phyloP scores from a whole-genome alignment of 192 early-diverging fungal genomes.

The Coemansia sp. region DNA sequence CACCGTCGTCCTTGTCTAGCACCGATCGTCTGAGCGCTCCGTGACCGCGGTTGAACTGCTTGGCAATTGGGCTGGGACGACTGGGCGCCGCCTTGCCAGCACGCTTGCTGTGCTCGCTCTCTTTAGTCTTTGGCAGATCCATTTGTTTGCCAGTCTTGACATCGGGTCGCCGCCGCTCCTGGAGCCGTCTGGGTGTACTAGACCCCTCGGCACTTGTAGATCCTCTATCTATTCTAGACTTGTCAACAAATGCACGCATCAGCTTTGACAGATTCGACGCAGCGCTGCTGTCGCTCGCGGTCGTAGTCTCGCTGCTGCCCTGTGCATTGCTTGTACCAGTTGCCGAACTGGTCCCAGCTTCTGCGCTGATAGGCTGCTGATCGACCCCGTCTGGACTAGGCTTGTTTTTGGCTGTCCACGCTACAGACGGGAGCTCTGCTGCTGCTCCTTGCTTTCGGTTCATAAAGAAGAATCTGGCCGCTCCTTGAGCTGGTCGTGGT shows the following conservation, averaged over 20 bases:
- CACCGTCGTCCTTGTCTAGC: constrained; percentile 16
- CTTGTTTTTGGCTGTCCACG: constrained; percentile 2
- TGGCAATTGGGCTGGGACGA: not conserved
- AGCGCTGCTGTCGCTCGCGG: not conserved
- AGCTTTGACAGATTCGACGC: not conserved
- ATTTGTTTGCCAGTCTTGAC: not conserved
- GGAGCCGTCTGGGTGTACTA: constrained; percentile 1
- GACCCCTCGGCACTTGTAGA: not conserved
- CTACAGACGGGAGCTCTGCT: constrained; percentile 16
- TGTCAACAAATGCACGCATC: constrained; percentile 2
- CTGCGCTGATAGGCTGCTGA: not conserved
- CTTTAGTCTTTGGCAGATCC: constrained; percentile 2
- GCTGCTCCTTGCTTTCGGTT: not conserved
- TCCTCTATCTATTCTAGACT: not conserved
- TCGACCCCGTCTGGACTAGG: not conserved
- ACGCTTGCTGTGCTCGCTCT: not conserved
- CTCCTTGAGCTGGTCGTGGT: constrained; percentile 1
- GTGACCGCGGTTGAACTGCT: constrained; percentile 9
- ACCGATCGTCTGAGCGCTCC: constrained; percentile 14
- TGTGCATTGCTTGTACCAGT: not conserved
- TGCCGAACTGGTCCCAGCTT: not conserved
- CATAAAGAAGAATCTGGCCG: constrained; percentile 22
- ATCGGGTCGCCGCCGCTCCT: constrained; percentile 12
- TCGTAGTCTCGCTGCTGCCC: not conserved
- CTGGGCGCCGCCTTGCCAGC: not conserved